A percentile compares a stretch with the other conserved stretches of the same genome.
Conservation (phyloP, 345 rosid species). For the Sonneratia alba region DNA sequence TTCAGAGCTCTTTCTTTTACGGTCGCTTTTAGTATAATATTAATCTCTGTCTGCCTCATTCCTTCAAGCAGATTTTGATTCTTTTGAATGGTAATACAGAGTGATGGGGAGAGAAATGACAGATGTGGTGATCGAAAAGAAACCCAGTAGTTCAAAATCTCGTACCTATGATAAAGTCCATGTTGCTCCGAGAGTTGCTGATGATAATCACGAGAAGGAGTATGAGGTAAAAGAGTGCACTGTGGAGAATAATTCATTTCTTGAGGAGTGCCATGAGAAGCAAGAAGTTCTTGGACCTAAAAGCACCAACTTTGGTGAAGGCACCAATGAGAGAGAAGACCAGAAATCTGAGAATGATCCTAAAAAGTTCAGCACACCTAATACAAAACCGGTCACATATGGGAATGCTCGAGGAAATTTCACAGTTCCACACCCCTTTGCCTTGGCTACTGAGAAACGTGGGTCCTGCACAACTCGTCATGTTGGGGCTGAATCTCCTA, state of each 20-base stretch:
- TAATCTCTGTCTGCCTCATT: neutral
- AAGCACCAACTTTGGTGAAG: constrained; percentile 28
- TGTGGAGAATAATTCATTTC: constrained; percentile 16
- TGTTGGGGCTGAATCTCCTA: constrained; percentile 20
- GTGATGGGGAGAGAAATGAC: constrained; percentile 71
- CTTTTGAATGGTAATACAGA: constrained; percentile 24
- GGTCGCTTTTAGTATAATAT: neutral
- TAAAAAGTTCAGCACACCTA: constrained; percentile 26
- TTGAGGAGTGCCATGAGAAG: constrained; percentile 25
- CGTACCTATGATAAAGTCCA: constrained; percentile 32
- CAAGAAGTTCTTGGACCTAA: constrained; percentile 30
- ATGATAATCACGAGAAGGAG: constrained; percentile 33
- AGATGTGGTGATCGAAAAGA: constrained; percentile 52
- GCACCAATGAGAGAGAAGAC: constrained; percentile 21
- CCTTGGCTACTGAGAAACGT: constrained; percentile 44
- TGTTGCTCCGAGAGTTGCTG: constrained; percentile 38
- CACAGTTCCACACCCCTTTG: constrained; percentile 44
- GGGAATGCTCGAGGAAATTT: constrained; percentile 18
- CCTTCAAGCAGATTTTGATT: neutral
- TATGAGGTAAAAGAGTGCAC: constrained; percentile 54
- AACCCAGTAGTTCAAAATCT: constrained; percentile 34
- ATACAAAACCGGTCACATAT: constrained; percentile 23
- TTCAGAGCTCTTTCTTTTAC: neutral
- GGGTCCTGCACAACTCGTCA: constrained; percentile 19
- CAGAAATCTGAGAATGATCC: constrained; percentile 16